Percentiles rank a stretch among this genome's conserved stretches.
Evolutionary conservation across 1,139 yeast genomes (phyloP).

Genomic region (Sugiyamaella pinicola): DNA sequence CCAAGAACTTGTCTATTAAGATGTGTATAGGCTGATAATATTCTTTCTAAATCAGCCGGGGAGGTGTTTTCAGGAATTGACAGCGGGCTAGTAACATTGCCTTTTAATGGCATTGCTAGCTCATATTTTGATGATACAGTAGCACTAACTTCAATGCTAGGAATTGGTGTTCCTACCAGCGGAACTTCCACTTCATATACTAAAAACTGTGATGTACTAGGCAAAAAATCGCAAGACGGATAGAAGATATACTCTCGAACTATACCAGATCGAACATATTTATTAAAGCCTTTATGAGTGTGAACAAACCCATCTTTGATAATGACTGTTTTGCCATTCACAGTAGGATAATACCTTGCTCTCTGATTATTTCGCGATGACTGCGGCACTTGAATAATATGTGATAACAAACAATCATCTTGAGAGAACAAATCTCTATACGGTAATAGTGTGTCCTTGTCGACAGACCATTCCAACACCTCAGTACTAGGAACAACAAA

Average conservation of each 20-base stretch:
- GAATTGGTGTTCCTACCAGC: slow-evolving; percentile 45
- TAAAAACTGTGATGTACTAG: slow-evolving; percentile 50
- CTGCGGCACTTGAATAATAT: slow-evolving; percentile 53
- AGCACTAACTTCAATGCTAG: slow-evolving; percentile 31
- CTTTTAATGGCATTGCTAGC: slow-evolving; percentile 12
- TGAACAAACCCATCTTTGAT: slow-evolving; percentile 59
- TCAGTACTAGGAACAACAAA: slow-evolving; percentile 47
- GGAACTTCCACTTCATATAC: slow-evolving; percentile 52
- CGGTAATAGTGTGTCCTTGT: slow-evolving; percentile 50
- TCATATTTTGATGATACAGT: slow-evolving; percentile 28
- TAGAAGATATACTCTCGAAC: slow-evolving; percentile 48
- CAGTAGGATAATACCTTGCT: slow-evolving; percentile 56
- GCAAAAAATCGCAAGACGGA: slow-evolving; percentile 52
- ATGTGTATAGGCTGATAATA: slow-evolving; percentile 37
- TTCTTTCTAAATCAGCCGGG: slow-evolving; percentile 28
- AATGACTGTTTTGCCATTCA: slow-evolving; percentile 60
- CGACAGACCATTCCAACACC: slow-evolving; percentile 53
- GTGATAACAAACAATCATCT: slow-evolving; percentile 72
- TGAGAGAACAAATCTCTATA: slow-evolving; percentile 61
- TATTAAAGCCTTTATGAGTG: slow-evolving; percentile 51
- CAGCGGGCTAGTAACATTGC: background rate
- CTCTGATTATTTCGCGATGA: slow-evolving; percentile 46
- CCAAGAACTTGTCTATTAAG: slow-evolving; percentile 38
- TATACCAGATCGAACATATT: slow-evolving; percentile 51
- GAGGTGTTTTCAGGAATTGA: slow-evolving; percentile 4